phyloP scores from a whole-genome alignment of 306 rosid genomes.

The Quercus gilva region DNA sequence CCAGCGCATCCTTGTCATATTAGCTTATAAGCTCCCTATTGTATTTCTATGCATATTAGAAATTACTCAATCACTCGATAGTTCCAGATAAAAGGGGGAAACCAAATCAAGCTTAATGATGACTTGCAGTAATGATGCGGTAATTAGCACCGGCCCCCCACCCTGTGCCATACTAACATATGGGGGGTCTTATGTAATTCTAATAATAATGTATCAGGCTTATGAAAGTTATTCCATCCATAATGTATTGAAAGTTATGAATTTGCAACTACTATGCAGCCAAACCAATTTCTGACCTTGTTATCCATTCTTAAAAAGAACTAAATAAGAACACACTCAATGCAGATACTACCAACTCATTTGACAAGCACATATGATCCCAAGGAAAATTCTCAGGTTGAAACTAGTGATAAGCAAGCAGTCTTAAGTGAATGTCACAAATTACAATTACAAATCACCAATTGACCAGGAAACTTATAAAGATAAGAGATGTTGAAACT shows the following conservation, averaged over 20 bases:
- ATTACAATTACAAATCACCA: not conserved
- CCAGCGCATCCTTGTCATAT: too few species aligned
- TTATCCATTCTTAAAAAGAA: not conserved
- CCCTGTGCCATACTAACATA: not conserved
- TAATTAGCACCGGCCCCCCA: not conserved
- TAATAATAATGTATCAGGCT: not conserved
- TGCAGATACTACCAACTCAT: not conserved
- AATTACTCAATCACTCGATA: too few species aligned
- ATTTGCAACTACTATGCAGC: not conserved
- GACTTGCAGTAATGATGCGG: too few species aligned
- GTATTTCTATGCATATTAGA: too few species aligned
- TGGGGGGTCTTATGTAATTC: not conserved
- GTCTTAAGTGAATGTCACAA: not conserved
- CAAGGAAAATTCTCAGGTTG: not conserved
- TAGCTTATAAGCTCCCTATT: too few species aligned
- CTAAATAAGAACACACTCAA: not conserved
- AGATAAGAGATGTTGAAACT: too few species aligned
- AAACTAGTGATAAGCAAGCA: not conserved
- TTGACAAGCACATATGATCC: not conserved
- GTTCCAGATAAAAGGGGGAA: too few species aligned
- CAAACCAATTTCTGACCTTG: not conserved
- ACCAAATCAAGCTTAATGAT: too few species aligned
- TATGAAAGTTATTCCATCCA: not conserved
- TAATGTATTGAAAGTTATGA: not conserved
- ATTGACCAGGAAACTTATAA: too few species aligned